A percentile compares a stretch with the other conserved stretches of the same genome.
Conservation (phyloP, 2,329 filamentous ascomycete genomes). For the Ceratocystis ficicola region DNA sequence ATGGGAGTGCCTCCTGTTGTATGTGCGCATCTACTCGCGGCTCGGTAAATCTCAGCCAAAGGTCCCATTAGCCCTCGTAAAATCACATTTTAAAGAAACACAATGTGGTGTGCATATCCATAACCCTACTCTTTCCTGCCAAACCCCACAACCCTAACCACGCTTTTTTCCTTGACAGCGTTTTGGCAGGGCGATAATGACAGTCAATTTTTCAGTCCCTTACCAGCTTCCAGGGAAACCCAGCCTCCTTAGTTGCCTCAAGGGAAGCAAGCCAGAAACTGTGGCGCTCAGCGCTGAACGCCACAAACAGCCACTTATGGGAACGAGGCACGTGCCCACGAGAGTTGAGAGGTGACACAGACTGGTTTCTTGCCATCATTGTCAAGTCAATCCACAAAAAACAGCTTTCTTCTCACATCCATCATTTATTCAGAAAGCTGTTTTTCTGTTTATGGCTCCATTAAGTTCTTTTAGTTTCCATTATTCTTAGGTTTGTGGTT, state of each 20-base stretch:
- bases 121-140: not conserved
- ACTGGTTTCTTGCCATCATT: too few species aligned
- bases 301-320: not conserved
- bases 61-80: not conserved
- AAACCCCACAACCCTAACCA: not conserved
- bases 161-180: not conserved
- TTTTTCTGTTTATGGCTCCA: not conserved
- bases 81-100: not conserved
- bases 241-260: not conserved
- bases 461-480: conserved; percentile 1
- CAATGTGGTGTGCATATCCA: not conserved
- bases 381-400: not conserved
- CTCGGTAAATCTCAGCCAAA: not conserved
- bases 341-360: too few species aligned
- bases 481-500: conserved; percentile 1
- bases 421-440: not conserved
- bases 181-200: not conserved
- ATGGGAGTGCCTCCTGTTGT: not conserved
- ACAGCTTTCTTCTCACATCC: not conserved
- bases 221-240: not conserved
- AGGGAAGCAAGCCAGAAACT: not conserved
- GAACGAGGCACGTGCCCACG: too few species aligned
- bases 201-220: not conserved
- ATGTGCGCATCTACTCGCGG: not conserved
- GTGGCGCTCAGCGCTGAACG: not conserved